These are phyloP conservation scores for Phaeophleospora eucalypticola DNA, from an alignment of 2,329 filamentous ascomycete species.

Conservation along the genomic window DNA sequence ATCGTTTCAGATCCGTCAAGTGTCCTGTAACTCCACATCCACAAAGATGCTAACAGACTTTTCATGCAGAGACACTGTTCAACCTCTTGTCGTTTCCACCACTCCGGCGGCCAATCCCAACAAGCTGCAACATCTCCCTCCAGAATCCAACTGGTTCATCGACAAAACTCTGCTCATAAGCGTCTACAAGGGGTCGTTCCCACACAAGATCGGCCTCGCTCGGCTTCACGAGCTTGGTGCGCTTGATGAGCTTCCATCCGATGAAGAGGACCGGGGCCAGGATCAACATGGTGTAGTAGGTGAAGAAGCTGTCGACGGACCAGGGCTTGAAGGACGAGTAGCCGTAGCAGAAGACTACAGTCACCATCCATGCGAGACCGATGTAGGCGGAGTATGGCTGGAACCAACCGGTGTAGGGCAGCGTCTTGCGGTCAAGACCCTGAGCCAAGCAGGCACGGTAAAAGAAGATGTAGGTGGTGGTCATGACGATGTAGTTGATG, in stretches of 20 bases:
- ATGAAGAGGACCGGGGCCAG: conserved; percentile 52
- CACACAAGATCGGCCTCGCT: conserved; percentile 58
- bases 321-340: conserved; percentile 48
- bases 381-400: conserved; percentile 52
- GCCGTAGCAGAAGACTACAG: conserved; percentile 48
- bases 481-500: conserved; percentile 61
- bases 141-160: conserved; percentile 52
- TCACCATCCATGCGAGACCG: conserved; percentile 21
- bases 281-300: conserved; percentile 55
- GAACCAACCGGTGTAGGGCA: conserved; percentile 53
- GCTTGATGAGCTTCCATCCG: conserved; percentile 62
- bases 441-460: conserved; percentile 50
- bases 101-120: conserved; percentile 32
- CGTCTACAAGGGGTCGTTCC: conserved; percentile 59
- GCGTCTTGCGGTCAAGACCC: conserved; percentile 47
- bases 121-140: conserved; percentile 47
- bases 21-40: background rate
- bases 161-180: conserved; percentile 52
- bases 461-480: conserved; percentile 54
- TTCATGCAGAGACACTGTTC: conserved; percentile 3
- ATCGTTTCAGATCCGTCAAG: background rate
- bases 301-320: conserved; percentile 40
- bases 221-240: conserved; percentile 52
- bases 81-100: conserved; percentile 9
- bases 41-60: background rate